Evolutionary conservation across 2,329 filamentous ascomycete species (phyloP), one percentile per base, ranked within the genome.

Genomic region (Graphium sp.): DNA sequence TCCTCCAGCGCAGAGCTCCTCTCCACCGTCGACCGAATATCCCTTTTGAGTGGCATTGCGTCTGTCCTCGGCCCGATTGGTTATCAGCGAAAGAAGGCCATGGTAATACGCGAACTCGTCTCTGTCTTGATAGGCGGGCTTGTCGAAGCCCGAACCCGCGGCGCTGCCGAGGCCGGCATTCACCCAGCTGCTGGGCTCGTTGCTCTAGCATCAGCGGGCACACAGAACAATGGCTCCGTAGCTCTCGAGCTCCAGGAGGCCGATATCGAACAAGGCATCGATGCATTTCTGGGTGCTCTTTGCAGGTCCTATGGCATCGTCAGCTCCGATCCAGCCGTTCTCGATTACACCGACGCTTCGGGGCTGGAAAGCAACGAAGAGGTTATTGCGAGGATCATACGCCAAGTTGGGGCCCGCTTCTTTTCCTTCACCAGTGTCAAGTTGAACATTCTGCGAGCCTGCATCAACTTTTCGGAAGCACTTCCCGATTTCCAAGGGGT

Each of bases 91-190:
- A 95, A 94, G 53, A 92, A 91, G 50, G 84, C 81, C 5, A 78
- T 95, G 54, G 72, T 94, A 1, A 66, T 93, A 41, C 75, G 81
- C 40, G 84, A 94, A 43, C 63, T 95, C 28, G 66, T 98, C 7
- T 76, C 74, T 4, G 74, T 84, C 11, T 61, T 95, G 22, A 81
- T 91, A 29, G 76, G 75, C 19, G 84, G 81, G 3, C 62, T 98
- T 7, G 76, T 93, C 5, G 83, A 94, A 50, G 89, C 89, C 11
- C 70, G 89, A 22, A 94, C 91, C 26, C 67, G 87, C 26, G 87
- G 87, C 18, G 89, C 89, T 22, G 85, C 89, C n/a, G 89, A 95
- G 45, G 81, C 89, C 43, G 89, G 87, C 4, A 82, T 98, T 20
- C 87, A 95, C 52, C 89, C 89, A 22, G 87, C 87, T 12, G 83